Percentiles rank a stretch among this genome's conserved stretches.
Conservation (phyloP, 2,329 filamentous ascomycete genomes). For the Fusarium virguliforme region DNA sequence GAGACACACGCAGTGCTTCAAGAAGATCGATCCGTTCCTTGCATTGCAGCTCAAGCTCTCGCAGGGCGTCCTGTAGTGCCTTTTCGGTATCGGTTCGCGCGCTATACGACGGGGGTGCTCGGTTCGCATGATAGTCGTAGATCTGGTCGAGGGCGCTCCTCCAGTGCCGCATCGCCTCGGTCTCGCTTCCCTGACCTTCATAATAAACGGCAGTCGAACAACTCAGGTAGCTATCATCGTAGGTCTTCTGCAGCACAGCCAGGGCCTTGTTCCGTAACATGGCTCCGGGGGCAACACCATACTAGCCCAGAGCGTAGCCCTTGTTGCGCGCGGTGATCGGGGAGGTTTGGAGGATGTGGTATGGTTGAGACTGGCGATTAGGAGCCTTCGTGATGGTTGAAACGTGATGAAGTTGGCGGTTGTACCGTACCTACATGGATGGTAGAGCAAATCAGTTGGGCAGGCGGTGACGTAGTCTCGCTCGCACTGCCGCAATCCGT, state of each 20-base stretch:
- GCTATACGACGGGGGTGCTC: slow-evolving; percentile 77
- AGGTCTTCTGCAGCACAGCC: slow-evolving; percentile 93
- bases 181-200: slow-evolving; percentile 92
- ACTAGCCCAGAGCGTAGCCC: slow-evolving; percentile 48
- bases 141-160: slow-evolving; percentile 90
- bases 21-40: slow-evolving; percentile 93
- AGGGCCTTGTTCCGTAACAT: slow-evolving; percentile 72
- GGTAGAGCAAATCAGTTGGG: slow-evolving; percentile 38
- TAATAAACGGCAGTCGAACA: slow-evolving; percentile 98
- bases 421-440: slow-evolving; percentile 24
- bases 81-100: slow-evolving; percentile 87
- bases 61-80: slow-evolving; percentile 84
- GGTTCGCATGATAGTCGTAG: slow-evolving; percentile 86
- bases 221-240: slow-evolving; percentile 95
- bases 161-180: slow-evolving; percentile 93
- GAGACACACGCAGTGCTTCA: slow-evolving; percentile 82
- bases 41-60: slow-evolving; percentile 89
- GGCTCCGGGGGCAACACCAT: slow-evolving; percentile 53
- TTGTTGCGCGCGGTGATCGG: slow-evolving; percentile 30
- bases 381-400: slow-evolving; percentile 29
- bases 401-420: slow-evolving; percentile 43
- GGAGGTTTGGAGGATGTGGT: not conserved
- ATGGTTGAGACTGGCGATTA: slow-evolving; percentile 17
- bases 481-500: slow-evolving; percentile 42
- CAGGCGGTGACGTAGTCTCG: slow-evolving; percentile 51